These are phyloP conservation scores for Tuber umbilicatum DNA, from an alignment of 495 filamentous ascomycete genomes.

Conservation along the genomic window DNA sequence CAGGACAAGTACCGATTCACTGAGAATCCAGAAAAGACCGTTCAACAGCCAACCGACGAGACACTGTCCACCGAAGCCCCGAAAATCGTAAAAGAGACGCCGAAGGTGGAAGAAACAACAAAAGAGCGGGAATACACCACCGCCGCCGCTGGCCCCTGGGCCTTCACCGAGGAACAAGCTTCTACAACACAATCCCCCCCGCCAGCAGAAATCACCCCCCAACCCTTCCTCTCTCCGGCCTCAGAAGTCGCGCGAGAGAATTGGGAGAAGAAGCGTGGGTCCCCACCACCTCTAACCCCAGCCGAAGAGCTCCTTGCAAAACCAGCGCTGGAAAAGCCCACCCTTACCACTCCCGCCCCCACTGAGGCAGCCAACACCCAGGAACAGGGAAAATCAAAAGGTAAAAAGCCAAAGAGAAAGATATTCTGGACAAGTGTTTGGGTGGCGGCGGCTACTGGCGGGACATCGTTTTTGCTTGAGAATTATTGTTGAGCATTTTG, in stretches of 20 bases:
- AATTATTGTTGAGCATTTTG: slow-evolving; percentile 11
- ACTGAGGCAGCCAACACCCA: background rate
- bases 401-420: slow-evolving; percentile 8
- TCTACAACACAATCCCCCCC: background rate
- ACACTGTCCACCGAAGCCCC: background rate
- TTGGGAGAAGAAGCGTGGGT: slow-evolving; percentile 9
- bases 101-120: background rate
- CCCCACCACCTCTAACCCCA: background rate
- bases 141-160: background rate
- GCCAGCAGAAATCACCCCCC: background rate
- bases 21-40: background rate
- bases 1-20: background rate
- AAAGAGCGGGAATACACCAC: background rate
- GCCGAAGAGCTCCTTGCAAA: background rate
- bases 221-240: slow-evolving; percentile 10
- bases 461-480: slow-evolving; percentile 14
- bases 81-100: background rate
- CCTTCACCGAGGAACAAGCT: background rate
- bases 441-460: slow-evolving; percentile 24
- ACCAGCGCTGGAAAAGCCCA: background rate
- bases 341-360: background rate
- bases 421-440: slow-evolving; percentile 29
- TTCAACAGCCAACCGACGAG: background rate
- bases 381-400: background rate
- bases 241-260: slow-evolving; percentile 15